Evolutionary conservation across 371 early-diverging fungal species (phyloP), one percentile per base, ranked within the genome.

Genomic region (Mortierella sp.): DNA sequence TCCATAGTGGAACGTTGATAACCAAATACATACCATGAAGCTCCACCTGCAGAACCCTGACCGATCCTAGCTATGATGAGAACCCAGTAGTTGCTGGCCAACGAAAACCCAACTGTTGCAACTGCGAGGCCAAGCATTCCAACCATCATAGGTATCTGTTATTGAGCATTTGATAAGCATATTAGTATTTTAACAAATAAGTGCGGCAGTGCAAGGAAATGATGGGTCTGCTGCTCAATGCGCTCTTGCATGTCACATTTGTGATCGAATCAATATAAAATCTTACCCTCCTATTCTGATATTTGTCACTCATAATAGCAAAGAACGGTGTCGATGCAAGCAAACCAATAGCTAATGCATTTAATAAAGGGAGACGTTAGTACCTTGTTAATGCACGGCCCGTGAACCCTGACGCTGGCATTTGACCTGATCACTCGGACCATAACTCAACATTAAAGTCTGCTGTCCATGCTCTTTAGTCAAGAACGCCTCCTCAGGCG

Each of bases 21-120:
- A 22, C 9, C 45, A 45, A 22, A 20, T 9, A 32, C 51, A 59
- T 84, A 90, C 96, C 96, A 96, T 43, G 93, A 91, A 35, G 92
- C 93, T 30, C 93, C 96, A 57, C 92, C 92, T 6, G 94, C 87
- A 22, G 92, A 87, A 49, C 97, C 97, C 84, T 94, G 94, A 11
- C 91, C 87, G 43, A 96, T 84, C 16, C 97, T 88, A 5, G 94
- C 96, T 0, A 93, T 40, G 0, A 95, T 86, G 5, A 96, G 86
- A 55, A 90, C 85, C 86, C 90, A 87, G 79, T 91, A 94, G 9
- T 88, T 87, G 58, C 87, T 88, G 10, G 92, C 89, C 40, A 91
- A 40, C 5, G 93, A 91, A 84, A 96, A 95, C 8, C 91, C 76
- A 0, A 93, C 62, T 20, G 95, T 93, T 0, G 94, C 88, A 16